Evolutionary conservation across 371 early-diverging fungal genomes (phyloP).

Genomic region (Apophysomyces sp.): DNA sequence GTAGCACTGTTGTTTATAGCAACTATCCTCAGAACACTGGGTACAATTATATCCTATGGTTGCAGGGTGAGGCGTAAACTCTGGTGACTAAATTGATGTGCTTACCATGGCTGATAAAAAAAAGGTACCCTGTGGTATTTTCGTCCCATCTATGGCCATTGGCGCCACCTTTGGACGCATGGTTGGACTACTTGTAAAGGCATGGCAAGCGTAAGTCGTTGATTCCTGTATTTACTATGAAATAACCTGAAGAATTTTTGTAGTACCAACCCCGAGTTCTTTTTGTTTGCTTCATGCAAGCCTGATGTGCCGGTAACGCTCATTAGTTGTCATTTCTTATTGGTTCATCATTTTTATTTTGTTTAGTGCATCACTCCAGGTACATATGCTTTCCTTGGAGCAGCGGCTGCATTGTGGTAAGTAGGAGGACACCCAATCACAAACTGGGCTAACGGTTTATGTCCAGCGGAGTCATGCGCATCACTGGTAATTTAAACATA

Average conservation of each 20-base stretch:
- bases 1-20: conserved; percentile 60
- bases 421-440: background rate
- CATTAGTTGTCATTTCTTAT: background rate
- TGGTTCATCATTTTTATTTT: background rate
- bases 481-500: conserved; percentile 48
- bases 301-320: conserved; percentile 67
- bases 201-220: conserved; percentile 43
- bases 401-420: conserved; percentile 88
- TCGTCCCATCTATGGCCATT: conserved; percentile 94
- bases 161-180: conserved; percentile 94
- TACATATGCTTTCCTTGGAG: conserved; percentile 95
- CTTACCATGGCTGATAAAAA: background rate
- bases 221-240: background rate
- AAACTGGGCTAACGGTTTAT: background rate
- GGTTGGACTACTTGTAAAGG: conserved; percentile 81
- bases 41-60: conserved; percentile 81
- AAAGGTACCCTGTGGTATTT: conserved; percentile 88
- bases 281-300: conserved; percentile 74
- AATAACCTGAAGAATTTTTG: background rate
- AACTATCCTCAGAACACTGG: conserved; percentile 59
- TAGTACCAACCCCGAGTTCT: conserved; percentile 65
- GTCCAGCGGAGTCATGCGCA: conserved; percentile 63
- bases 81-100: background rate
- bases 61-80: conserved; percentile 39
- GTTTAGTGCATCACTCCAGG: conserved; percentile 87